These are phyloP conservation scores for Diplodia mutila DNA, from an alignment of 2,329 filamentous ascomycete species.

Conservation along the genomic window DNA sequence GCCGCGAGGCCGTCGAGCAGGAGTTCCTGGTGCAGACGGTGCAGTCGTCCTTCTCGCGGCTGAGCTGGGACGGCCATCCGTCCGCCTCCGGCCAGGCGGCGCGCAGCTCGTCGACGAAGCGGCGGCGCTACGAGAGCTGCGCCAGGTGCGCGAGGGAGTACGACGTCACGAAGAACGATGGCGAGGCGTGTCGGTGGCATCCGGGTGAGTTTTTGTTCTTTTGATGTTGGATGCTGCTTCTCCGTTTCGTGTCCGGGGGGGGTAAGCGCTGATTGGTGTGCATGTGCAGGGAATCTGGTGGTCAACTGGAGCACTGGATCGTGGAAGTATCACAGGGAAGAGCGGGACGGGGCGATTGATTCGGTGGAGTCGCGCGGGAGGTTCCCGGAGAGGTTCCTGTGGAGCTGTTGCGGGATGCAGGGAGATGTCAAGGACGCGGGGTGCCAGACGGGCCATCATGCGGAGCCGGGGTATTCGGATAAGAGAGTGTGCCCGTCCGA, in stretches of 20 bases:
- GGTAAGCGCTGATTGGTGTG: neutral
- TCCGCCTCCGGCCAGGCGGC: neutral
- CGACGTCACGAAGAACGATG: slow-evolving; percentile 1
- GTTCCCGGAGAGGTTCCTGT: slow-evolving; percentile 12
- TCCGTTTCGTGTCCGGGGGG: no score
- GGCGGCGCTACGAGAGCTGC: slow-evolving; percentile 2
- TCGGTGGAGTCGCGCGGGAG: neutral
- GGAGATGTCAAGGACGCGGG: neutral
- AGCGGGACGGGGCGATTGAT: neutral
- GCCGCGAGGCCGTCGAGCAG: neutral
- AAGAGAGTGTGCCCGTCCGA: neutral
- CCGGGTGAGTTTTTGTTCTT: neutral
- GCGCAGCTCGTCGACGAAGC: slow-evolving; percentile 9
- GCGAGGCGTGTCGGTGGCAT: neutral
- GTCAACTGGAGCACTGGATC: neutral
- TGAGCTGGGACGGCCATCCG: neutral
- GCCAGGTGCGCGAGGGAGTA: neutral
- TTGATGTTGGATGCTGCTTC: no score
- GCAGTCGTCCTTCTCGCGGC: neutral
- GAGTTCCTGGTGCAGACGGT: slow-evolving; percentile 3
- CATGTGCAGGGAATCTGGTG: neutral
- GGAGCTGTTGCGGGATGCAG: slow-evolving; percentile 3
- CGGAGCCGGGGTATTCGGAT: neutral
- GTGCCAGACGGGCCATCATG: neutral
- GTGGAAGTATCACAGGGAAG: slow-evolving; percentile 4